Evolutionary conservation across 2,329 filamentous ascomycete genomes (phyloP).

Genomic region (Botryotinia calthae): DNA sequence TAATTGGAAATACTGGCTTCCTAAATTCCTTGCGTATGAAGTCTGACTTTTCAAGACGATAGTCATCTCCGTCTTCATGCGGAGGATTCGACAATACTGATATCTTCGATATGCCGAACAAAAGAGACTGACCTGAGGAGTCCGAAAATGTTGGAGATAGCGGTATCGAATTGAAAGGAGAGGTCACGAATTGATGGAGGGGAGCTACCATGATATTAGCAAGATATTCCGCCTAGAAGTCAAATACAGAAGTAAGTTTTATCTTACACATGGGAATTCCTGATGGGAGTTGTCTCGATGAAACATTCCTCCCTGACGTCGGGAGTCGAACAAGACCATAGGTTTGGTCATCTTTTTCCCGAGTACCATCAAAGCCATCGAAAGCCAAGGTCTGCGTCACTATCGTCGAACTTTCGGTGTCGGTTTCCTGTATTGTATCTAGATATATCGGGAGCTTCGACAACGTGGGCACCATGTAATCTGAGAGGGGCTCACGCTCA

Average conservation of each 20-base stretch:
- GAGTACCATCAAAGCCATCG: neutral
- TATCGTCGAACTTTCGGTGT: neutral
- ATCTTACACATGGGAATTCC: neutral
- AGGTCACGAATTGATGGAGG: neutral
- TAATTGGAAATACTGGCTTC: neutral
- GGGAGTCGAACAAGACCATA: neutral
- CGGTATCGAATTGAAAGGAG: neutral
- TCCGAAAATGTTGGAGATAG: neutral
- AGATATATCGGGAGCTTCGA: neutral
- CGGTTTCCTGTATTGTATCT: neutral
- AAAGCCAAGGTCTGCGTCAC: neutral
- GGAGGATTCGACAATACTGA: constrained; percentile 2
- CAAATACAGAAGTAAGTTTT: neutral
- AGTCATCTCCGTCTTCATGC: neutral
- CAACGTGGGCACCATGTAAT: neutral
- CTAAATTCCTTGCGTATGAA: constrained; percentile 13
- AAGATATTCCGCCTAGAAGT: neutral
- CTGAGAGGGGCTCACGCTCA: neutral
- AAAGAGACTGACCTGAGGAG: neutral
- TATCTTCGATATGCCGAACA: constrained; percentile 6
- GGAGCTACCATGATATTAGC: constrained; percentile 4
- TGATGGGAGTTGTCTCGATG: neutral
- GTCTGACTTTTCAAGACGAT: constrained; percentile 16
- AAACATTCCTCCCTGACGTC: neutral
- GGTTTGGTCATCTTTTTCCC: neutral